phyloP scores from a whole-genome alignment of 208 protist genomes.

The Leishmania aethiopica region DNA sequence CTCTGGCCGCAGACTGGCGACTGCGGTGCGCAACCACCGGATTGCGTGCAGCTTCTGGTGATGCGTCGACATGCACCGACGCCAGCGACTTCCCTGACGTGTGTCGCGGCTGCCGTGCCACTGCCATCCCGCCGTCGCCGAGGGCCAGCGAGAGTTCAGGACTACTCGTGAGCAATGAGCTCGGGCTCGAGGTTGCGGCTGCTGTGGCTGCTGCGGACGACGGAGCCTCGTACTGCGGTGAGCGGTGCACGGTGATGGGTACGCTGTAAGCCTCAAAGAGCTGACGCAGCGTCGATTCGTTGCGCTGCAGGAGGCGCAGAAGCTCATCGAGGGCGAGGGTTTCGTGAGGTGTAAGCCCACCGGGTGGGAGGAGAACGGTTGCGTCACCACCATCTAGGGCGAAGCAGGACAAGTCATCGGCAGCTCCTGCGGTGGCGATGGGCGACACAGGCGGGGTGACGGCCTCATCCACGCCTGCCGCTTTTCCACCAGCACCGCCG shows the following conservation, averaged over 20 bases:
- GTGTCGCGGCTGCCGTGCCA: not conserved
- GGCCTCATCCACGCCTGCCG: not conserved
- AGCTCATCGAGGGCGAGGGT: conserved; percentile 43
- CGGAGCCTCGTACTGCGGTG: conserved; percentile 28
- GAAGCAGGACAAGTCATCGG: conserved; percentile 19
- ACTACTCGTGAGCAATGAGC: conserved; percentile 6
- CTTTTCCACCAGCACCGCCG: not conserved
- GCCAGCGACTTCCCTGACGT: not conserved
- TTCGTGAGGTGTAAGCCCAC: conserved; percentile 6
- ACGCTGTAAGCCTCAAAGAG: conserved; percentile 73
- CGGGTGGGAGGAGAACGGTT: not conserved
- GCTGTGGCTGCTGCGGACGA: conserved; percentile 24
- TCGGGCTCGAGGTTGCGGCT: conserved; percentile 15
- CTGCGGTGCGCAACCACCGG: not conserved
- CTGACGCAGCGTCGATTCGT: conserved; percentile 60
- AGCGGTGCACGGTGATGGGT: conserved; percentile 40
- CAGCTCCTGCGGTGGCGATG: conserved; percentile 12
- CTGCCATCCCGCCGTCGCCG: not conserved
- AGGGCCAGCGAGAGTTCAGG: conserved; percentile 5
- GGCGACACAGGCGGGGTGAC: conserved; percentile 28
- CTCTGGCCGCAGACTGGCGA: not conserved
- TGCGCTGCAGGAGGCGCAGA: conserved; percentile 50
- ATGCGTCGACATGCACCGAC: not conserved
- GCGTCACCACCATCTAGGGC: conserved; percentile 6
- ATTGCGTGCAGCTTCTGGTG: not conserved